Evolutionary conservation across 2,329 filamentous ascomycete species (phyloP), one percentile per base, ranked within the genome.

Genomic region (Fusarium sp.): DNA sequence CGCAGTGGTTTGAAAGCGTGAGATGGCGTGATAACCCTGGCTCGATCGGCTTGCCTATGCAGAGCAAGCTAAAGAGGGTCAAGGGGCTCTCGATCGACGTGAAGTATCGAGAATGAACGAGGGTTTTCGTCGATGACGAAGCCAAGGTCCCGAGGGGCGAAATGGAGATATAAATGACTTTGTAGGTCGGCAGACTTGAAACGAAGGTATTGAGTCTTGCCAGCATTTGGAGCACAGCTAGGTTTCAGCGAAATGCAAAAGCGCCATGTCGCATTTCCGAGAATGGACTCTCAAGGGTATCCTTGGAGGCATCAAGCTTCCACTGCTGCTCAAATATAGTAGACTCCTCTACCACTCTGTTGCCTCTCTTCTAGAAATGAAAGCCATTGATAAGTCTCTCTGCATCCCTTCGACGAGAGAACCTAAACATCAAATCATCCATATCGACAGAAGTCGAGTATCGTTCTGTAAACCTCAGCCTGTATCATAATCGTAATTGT

Each of bases 71-170:
- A 5, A 13, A 28, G 8, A 28, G 3, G 26, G 8, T 28, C 24
- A 47, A 22, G 2, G 18, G 12, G 0, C 0, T 28, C 4, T 18
- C 13, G 18, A 47, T 47, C 1, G 24, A 22, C 0, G 8, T 47
- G 0, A 47, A 14, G 24, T 47, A 47, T 47, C 44, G 8, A 13
- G 5, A 47, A 10, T 28, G 1, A 47, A 47, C 4, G 14, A 14
- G 1, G 0, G 9, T 20, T 20, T 5, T 14, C 4, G 4, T 3
- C 12, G 8, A 8, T 10, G 0, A 3, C 1, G 8, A 22, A 10
- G 1, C 13, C 6, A 8, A 47, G 26, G 24, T 24, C 24, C 24
- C 24, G 24, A 24, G 24, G 24, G 24, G 24, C 24, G 24, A 24
- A 24, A 24, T 24, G 24, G 24, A 24, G 24, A 24, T 24, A 24